Evolutionary conservation across 163 green algal genomes (phyloP).

Genomic region (Coccomyxa subellipsoidea): DNA sequence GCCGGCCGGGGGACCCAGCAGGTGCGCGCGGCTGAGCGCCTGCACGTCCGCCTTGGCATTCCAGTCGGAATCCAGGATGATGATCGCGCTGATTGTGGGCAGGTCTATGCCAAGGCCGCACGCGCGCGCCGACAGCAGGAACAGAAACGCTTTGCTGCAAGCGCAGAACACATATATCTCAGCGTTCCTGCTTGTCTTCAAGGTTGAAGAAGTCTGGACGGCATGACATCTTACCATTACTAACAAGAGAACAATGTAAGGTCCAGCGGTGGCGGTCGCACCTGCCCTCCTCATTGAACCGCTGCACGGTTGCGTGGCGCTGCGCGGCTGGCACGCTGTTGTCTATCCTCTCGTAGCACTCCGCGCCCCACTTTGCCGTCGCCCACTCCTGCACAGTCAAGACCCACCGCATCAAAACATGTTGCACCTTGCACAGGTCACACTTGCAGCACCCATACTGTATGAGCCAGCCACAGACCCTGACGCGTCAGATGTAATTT

Average conservation of each 20-base stretch:
- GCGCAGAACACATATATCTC: not conserved
- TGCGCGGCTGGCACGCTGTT: conserved; percentile 29
- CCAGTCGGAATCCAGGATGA: conserved; percentile 78
- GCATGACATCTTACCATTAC: too few relatives aligned
- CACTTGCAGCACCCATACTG: conserved; percentile 11
- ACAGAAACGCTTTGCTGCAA: conserved; percentile 37
- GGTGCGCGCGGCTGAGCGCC: conserved; percentile 23
- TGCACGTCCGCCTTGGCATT: conserved; percentile 38
- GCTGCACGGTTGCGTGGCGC: conserved; percentile 38
- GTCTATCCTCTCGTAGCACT: conserved; percentile 41
- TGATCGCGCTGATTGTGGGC: conserved; percentile 39
- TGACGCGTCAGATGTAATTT: not conserved
- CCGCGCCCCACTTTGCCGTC: conserved; percentile 26
- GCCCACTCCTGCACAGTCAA: conserved; percentile 37
- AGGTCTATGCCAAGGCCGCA: conserved; percentile 77
- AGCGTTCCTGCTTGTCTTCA: not conserved
- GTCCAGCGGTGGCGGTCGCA: not conserved
- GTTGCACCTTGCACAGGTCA: conserved; percentile 54
- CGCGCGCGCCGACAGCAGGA: conserved; percentile 51
- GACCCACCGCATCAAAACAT: not conserved
- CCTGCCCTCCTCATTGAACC: conserved; percentile 36
- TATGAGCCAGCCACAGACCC: not conserved
- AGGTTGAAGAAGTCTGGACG: too few relatives aligned
- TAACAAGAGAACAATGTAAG: too few relatives aligned
- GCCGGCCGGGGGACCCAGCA: conserved; percentile 9